These are phyloP conservation scores for Entomortierella chlamydospora DNA, from an alignment of 192 early-diverging fungal species.

Conservation along the genomic window DNA sequence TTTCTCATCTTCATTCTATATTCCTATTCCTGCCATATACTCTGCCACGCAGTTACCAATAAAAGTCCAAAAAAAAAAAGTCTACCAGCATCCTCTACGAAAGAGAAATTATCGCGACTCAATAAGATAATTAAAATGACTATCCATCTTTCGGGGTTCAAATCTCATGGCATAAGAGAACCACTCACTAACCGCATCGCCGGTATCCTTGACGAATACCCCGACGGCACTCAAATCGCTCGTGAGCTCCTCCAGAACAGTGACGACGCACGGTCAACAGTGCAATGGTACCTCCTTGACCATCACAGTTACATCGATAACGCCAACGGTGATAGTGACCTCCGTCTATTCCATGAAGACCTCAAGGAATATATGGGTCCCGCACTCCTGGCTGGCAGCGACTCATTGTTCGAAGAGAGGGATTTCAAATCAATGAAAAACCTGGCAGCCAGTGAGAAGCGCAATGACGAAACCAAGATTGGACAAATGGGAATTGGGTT, in stretches of 20 bases:
- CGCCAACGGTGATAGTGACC: neutral
- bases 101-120: too few species aligned
- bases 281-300: conserved; percentile 52
- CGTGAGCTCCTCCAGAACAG: conserved; percentile 50
- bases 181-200: conserved; percentile 41
- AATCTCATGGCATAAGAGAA: conserved; percentile 11
- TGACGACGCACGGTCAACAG: conserved; percentile 34
- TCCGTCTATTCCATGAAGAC: conserved; percentile 11
- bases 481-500: conserved; percentile 54
- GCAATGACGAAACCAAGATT: conserved; percentile 29
- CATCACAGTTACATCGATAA: conserved; percentile 21
- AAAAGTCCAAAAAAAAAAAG: too few species aligned
- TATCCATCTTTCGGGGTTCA: neutral
- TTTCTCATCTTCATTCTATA: too few species aligned
- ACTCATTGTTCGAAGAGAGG: conserved; percentile 25
- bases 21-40: too few species aligned
- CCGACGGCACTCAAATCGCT: conserved; percentile 56
- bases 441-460: conserved; percentile 30
- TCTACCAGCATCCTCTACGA: too few species aligned
- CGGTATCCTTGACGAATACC: conserved; percentile 54
- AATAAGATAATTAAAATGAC: too few species aligned
- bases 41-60: too few species aligned
- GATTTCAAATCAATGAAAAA: conserved; percentile 32
- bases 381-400: conserved; percentile 35
- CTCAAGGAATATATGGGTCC: conserved; percentile 45